A percentile compares a stretch with the other conserved stretches of the same genome.
phyloP scores from a whole-genome alignment of 345 rosid genomes.

The Syzygium grande region DNA sequence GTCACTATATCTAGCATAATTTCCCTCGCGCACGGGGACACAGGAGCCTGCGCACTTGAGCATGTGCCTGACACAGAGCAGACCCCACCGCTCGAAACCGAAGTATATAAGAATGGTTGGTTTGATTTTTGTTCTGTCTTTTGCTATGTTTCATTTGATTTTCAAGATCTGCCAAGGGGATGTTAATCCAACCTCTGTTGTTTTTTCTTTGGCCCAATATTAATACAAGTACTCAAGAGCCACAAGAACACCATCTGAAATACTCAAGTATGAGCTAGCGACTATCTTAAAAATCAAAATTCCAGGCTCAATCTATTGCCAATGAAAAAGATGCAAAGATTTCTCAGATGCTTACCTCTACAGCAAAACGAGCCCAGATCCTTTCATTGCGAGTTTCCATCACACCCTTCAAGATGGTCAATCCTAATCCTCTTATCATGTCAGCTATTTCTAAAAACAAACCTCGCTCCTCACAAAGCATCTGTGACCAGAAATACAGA shows the following conservation, averaged over 20 bases:
- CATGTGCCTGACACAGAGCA: not conserved
- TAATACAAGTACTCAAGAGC: not conserved
- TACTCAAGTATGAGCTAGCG: not conserved
- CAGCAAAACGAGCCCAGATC: constrained; percentile 85
- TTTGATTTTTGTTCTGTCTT: not conserved
- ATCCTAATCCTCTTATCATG: constrained; percentile 68
- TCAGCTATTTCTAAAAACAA: constrained; percentile 94
- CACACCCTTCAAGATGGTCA: constrained; percentile 88
- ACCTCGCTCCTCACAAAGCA: constrained; percentile 88
- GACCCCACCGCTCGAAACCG: not conserved
- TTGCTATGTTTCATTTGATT: not conserved
- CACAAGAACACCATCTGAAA: not conserved
- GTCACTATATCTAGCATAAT: not conserved
- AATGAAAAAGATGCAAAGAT: not conserved
- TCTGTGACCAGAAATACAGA: constrained; percentile 27
- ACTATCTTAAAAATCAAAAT: not conserved
- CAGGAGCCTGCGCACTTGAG: not conserved
- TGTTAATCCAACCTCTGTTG: not conserved
- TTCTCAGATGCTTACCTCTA: constrained; percentile 51
- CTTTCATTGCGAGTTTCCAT: constrained; percentile 78
- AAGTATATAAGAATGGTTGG: not conserved
- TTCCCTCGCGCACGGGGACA: not conserved
- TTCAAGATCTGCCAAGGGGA: not conserved
- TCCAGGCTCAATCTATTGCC: not conserved
- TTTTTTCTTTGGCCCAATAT: not conserved